phyloP scores from a whole-genome alignment of 2,329 filamentous ascomycete species.

The Phaeosphaeria sp. region DNA sequence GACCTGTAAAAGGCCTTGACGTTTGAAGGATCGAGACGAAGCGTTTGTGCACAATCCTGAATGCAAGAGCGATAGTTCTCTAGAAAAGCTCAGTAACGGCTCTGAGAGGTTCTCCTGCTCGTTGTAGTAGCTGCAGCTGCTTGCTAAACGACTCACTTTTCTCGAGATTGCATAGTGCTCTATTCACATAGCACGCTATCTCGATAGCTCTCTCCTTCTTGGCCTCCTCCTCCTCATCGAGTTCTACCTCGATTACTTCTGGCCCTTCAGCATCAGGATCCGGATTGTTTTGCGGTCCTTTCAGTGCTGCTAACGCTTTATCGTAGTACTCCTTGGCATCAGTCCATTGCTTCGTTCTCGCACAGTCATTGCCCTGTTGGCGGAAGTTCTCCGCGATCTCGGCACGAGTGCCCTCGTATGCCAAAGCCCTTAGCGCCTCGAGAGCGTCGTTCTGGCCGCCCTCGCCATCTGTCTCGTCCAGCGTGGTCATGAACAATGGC shows the following conservation, averaged over 20 bases:
- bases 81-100: slow-evolving; percentile 34
- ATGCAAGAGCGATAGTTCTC: slow-evolving; percentile 88
- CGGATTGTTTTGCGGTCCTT: slow-evolving; percentile 59
- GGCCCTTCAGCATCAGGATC: slow-evolving; percentile 49
- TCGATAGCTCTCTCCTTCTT: slow-evolving; percentile 68
- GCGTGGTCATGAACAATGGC: slow-evolving; percentile 94
- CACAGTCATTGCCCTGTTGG: slow-evolving; percentile 90
- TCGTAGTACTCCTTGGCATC: slow-evolving; percentile 93
- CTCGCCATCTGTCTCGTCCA: slow-evolving; percentile 68
- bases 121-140: slow-evolving; percentile 1
- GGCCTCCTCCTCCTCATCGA: slow-evolving; percentile 66
- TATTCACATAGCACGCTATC: slow-evolving; percentile 82
- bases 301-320: slow-evolving; percentile 79
- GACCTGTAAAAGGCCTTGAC: slow-evolving; percentile 92
- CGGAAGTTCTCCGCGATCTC: slow-evolving; percentile 88
- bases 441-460: slow-evolving; percentile 79
- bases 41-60: slow-evolving; percentile 79
- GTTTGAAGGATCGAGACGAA: slow-evolving; percentile 80
- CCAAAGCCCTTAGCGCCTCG: slow-evolving; percentile 86
- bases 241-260: slow-evolving; percentile 54
- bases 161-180: slow-evolving; percentile 87
- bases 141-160: slow-evolving; percentile 61
- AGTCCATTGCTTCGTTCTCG: slow-evolving; percentile 72
- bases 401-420: slow-evolving; percentile 87
- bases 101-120: no score